Evolutionary conservation across 345 rosid genomes (phyloP), one percentile per base, ranked within the genome.

Genomic region (Rhodomyrtus tomentosa): DNA sequence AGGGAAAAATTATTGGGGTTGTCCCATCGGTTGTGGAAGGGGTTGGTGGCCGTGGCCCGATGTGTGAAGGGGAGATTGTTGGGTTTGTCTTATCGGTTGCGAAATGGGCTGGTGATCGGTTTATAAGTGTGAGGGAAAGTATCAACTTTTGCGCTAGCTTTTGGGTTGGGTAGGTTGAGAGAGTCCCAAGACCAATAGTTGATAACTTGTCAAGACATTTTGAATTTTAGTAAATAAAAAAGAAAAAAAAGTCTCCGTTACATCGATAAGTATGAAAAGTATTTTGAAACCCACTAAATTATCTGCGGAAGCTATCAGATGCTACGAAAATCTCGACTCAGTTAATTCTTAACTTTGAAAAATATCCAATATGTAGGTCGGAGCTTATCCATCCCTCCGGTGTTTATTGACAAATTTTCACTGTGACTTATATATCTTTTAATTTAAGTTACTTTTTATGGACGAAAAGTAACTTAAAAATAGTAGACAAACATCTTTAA

Each of bases 301-400:
- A 29, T 62, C 11, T 3, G 10, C 38, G 0, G 2, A 7, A 27
- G 20, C 18, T 59, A 29, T 29, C 18, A 59, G 10, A 59, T 36
- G 21, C 21, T 62, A 62, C 7, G 11, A 8, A 32, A 32, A 32
- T 16, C 9, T 62, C 74, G 16, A 32, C 42, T 62, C 12, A 7
- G 11, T 4, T 29, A 32, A 16, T 7, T 32, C 14, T 29, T 16
- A 62, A 29, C 42, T 32, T 62, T 7, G 42, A 32, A 62, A 62
- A 62, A 0, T 62, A 3, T 62, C 11, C 2, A 3, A 62, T 62
- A 32, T 8, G 10, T 59, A 29, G 15, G 29, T 62, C 0, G 0
- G 22, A 1, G 74, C 0, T 0, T 62, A 62, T 62, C 6, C 0
- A 3, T 62, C 20, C 22, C 0, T 0, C 40, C 4, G 16, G 32